These are phyloP conservation scores for Nitzschia inconspicua DNA, from an alignment of 108 stramenopile species.

Conservation along the genomic window DNA sequence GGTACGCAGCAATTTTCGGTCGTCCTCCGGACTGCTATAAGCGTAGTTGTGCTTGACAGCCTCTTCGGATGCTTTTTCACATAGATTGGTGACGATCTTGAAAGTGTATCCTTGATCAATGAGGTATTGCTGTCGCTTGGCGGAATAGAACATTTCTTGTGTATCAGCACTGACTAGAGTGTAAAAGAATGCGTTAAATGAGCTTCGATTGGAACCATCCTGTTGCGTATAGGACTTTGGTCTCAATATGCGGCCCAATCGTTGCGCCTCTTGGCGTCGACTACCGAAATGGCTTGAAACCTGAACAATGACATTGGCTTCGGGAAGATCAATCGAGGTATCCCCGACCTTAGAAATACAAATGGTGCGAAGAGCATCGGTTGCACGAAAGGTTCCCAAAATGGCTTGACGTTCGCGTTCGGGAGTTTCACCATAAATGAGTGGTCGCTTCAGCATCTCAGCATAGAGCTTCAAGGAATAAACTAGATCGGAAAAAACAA, in stretches of 20 bases:
- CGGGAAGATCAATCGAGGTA: conserved; percentile 98
- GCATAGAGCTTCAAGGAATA: conserved; percentile 89
- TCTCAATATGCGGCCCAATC: conserved; percentile 96
- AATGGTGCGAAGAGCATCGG: conserved; percentile 87
- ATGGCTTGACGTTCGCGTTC: conserved; percentile 92
- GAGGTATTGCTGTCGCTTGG: conserved; percentile 97
- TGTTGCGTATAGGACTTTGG: conserved; percentile 88
- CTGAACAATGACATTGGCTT: conserved; percentile 99
- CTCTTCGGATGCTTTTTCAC: conserved; percentile 68
- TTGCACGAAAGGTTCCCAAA: conserved; percentile 85
- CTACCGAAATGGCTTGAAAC: conserved; percentile 98
- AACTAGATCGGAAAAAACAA: conserved; percentile 96
- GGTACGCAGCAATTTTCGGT: conserved; percentile 61
- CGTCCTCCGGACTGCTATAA: conserved; percentile 75
- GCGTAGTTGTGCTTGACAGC: conserved; percentile 62
- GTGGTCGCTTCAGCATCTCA: conserved; percentile 74
- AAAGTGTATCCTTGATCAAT: conserved; percentile 99
- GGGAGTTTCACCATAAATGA: conserved; percentile 96
- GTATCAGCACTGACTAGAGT: conserved; percentile 98
- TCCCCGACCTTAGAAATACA: conserved; percentile 97
- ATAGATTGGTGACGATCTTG: conserved; percentile 94
- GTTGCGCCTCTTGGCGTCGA: conserved; percentile 98
- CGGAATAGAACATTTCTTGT: conserved; percentile 96
- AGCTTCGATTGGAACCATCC: conserved; percentile 86
- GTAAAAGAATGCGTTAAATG: conserved; percentile 99